Evolutionary conservation across 768 basidiomycete genomes (phyloP), one percentile per base, ranked within the genome.

Genomic region (Auricularia auricula-judae): DNA sequence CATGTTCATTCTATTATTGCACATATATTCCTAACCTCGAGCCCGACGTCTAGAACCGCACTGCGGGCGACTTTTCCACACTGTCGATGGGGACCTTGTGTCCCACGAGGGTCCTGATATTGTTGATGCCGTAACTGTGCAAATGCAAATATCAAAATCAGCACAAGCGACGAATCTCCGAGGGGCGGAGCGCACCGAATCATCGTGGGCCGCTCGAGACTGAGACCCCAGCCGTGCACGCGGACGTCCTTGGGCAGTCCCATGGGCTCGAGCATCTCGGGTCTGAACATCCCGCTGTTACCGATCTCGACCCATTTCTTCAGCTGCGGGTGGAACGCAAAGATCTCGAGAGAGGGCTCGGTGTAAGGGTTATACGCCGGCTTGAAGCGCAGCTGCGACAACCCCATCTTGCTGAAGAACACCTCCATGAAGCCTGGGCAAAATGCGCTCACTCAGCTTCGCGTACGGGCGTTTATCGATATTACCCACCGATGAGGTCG

Each of bases 201-300:
- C 97, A 99, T 98, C 0, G 97, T 98, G 18, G 97, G 97, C 66
- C 97, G 79, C 78, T 99, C 97, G 35, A 98, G 79, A 71, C 87
- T 84, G 67, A 99, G 83, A 59, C 97, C 97, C 93, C 95, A 99
- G 18, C 97, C 97, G 67, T 94, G 91, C 33, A 98, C 96, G 33
- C 94, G 87, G 11, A 98, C 93, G 71, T 94, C 94, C 68, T 91
- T 89, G 0, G 97, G 97, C 73, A 98, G 87, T 36, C 97, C 97
- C 95, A 98, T 98, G 5, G 97, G 94, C 73, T 94, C 94, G 36
- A 99, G 80, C 96, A 99, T 98, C 74, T 99, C 97, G 3, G 97
- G 97, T 39, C 97, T 86, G 86, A 99, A 99, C 91, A 99, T 96
- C 29, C 97, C 97, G 72, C 93, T 96, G 77, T 98, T 98, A 42